A percentile compares a stretch with the other conserved stretches of the same genome.
Evolutionary conservation across 768 basidiomycete species (phyloP).

Genomic region (Termitomyces heimii): DNA sequence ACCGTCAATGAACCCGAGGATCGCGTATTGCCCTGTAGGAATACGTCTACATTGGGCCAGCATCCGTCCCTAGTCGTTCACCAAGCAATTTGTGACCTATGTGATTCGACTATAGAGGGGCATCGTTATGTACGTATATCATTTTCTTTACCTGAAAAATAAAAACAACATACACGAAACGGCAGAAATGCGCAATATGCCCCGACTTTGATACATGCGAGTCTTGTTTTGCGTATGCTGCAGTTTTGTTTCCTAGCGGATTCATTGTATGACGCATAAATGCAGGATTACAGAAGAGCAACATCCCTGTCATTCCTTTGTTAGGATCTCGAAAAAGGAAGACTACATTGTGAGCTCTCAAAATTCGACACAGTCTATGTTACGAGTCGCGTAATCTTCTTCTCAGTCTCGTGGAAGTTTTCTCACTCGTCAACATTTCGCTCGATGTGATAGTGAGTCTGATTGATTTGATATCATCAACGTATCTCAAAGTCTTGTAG

Average conservation of each 20-base stretch:
- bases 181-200: conserved; percentile 71
- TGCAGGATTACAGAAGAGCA: conserved; percentile 60
- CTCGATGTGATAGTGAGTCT: conserved; percentile 52
- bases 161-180: neutral
- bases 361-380: neutral
- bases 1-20: conserved; percentile 39
- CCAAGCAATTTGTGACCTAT: conserved; percentile 69
- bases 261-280: neutral
- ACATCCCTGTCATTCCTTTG: conserved; percentile 74
- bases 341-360: conserved; percentile 51
- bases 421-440: conserved; percentile 35
- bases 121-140: conserved; percentile 57
- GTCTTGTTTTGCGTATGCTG: conserved; percentile 55
- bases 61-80: conserved; percentile 37
- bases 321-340: conserved; percentile 45
- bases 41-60: neutral
- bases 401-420: conserved; percentile 18
- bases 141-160: neutral
- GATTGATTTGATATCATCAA: conserved; percentile 1
- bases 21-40: neutral
- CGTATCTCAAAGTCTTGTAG: conserved; percentile 13
- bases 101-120: conserved; percentile 65
- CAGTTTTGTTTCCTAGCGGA: neutral
- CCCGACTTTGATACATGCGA: conserved; percentile 82
- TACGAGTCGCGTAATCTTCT: neutral